These are phyloP conservation scores for Nepenthes gracilis DNA, from an alignment of 148 eudicot species.

Conservation along the genomic window DNA sequence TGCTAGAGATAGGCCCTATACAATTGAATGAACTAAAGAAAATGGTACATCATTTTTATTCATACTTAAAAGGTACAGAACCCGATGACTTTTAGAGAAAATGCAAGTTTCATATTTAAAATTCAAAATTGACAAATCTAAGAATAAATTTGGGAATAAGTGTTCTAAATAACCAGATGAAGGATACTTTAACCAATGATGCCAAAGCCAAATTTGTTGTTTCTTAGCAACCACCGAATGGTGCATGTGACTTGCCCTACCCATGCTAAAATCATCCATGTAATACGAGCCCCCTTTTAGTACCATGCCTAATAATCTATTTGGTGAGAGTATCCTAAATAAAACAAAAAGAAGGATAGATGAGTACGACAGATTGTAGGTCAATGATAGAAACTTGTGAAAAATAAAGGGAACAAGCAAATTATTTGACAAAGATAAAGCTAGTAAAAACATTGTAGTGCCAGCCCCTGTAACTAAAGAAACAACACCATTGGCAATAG, in stretches of 20 bases:
- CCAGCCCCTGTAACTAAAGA: not conserved
- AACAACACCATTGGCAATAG: not conserved
- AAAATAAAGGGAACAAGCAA: not conserved
- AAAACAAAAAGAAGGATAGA: not conserved
- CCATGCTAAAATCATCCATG: not conserved
- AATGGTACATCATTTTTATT: not conserved
- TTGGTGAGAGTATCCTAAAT: slow-evolving; percentile 2
- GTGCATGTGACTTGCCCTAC: not conserved
- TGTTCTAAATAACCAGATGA: not conserved
- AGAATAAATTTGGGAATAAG: not conserved
- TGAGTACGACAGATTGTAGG: not conserved
- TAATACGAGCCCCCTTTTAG: not conserved
- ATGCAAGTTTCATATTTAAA: slow-evolving; percentile 2
- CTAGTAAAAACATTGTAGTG: not conserved
- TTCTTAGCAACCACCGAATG: not conserved
- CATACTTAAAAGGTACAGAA: not conserved
- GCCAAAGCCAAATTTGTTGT: not conserved
- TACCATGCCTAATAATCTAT: not conserved
- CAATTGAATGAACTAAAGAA: too few species aligned
- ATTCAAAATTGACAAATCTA: not conserved
- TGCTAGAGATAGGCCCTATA: not conserved
- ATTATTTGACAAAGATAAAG: not conserved
- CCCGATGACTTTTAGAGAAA: not conserved
- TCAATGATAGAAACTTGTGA: not conserved
- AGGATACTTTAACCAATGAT: not conserved